Evolutionary conservation across 768 basidiomycete species (phyloP), one percentile per base, ranked within the genome.

Genomic region (Pisolithus sp.): DNA sequence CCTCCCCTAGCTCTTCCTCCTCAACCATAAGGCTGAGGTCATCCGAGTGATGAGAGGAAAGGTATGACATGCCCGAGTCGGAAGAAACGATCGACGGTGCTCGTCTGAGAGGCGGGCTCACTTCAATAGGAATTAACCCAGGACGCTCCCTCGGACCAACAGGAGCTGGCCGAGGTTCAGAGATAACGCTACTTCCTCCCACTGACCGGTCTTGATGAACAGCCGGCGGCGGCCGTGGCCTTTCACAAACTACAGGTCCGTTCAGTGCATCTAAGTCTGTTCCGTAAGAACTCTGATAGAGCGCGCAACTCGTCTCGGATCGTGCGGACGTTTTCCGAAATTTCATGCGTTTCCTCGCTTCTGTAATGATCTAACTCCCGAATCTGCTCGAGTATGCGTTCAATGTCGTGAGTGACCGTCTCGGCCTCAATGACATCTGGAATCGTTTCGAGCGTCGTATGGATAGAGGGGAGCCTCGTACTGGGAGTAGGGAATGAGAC

Each of bases 41-140:
- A 50, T 92, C 89, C 0, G 89, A 91, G 55, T 90, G 84, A 54
- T 86, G 85, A 17, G 78, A 80, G 4, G 77, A 78, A 46, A 81
- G 57, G 60, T 74, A 81, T 0, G 78, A 80, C 51, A 62, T 56
- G 6, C 56, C 59, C 10, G 71, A 72, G 15, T 53, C 62, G 39
- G 64, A 45, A 5, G 73, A 73, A 34, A 66, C 69, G 4, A 73
- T 68, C 3, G 80, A 76, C 4, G 70, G 64, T 12, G 73, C 65
- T 15, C 72, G 65, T 12, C 56, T 36, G 15, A 73, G 70, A 3
- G 80, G 80, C 3, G 79, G 77, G 2, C 78, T 64, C 39, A 79
- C 52, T 4, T 67, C 34, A 26, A 73, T 71, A 10, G 72, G 64
- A 23, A 68, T 52, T 17, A 62, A 51, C 43, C 53, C 60, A 18